phyloP scores from a whole-genome alignment of 108 stramenopile genomes.

The Skeletonema grethae region DNA sequence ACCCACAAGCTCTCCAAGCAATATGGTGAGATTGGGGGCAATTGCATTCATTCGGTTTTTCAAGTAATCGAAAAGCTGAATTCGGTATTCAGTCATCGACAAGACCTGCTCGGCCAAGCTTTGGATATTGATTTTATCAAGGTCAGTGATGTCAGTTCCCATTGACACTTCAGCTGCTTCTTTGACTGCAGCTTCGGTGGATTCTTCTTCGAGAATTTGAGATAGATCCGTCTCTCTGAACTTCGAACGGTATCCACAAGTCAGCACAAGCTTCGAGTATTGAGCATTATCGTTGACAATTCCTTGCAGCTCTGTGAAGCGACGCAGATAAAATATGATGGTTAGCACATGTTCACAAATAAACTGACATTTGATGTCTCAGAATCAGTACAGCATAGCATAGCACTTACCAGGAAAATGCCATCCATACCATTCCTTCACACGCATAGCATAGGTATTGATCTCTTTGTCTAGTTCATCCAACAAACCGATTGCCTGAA shows the following conservation, averaged over 20 bases:
- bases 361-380: background rate
- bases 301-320: constrained; percentile 82
- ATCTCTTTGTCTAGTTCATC: constrained; percentile 99
- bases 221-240: constrained; percentile 86
- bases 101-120: constrained; percentile 96
- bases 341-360: background rate
- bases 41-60: constrained; percentile 99
- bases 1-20: constrained; percentile 98
- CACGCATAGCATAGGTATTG: constrained; percentile 99
- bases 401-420: constrained; percentile 91
- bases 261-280: constrained; percentile 94
- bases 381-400: constrained; percentile 4
- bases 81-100: constrained; percentile 96
- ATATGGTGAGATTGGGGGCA: constrained; percentile 99
- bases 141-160: constrained; percentile 98
- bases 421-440: constrained; percentile 99
- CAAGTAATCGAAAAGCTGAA: constrained; percentile 97
- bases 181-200: constrained; percentile 87
- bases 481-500: constrained; percentile 99
- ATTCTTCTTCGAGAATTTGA: constrained; percentile 92
- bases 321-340: background rate
- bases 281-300: constrained; percentile 96
- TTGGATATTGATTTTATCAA: constrained; percentile 94
- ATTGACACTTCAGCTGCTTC: constrained; percentile 98
- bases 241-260: constrained; percentile 89